Evolutionary conservation across 1,284 basidiomycete genomes (phyloP).

Genomic region (Phellopilus nigrolimitatus): DNA sequence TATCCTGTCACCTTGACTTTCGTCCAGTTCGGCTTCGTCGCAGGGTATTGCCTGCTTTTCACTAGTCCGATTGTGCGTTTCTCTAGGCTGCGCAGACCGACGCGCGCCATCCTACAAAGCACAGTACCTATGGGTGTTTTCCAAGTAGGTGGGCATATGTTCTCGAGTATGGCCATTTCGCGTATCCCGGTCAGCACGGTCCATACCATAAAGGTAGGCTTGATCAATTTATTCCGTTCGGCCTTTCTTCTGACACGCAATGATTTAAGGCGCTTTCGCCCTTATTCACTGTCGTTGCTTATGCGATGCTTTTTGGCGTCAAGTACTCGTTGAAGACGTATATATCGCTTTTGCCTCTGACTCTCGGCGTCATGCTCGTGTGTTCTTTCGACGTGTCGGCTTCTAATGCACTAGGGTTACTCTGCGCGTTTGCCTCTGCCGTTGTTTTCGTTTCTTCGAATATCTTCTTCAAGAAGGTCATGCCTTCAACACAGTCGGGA

Average conservation of each 20-base stretch:
- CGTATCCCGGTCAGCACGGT: conserved; percentile 96
- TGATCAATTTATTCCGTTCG: conserved; percentile 4
- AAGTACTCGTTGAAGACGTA: conserved; percentile 92
- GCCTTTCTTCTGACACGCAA: conserved; percentile 1
- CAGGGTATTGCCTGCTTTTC: conserved; percentile 77
- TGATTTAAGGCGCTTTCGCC: conserved; percentile 82
- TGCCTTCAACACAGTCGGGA: conserved; percentile 61
- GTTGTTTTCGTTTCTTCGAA: conserved; percentile 97
- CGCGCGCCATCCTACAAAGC: conserved; percentile 64
- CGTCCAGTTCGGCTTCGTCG: conserved; percentile 94
- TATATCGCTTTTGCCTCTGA: conserved; percentile 90
- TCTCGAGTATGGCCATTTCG: conserved; percentile 94
- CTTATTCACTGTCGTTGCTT: conserved; percentile 93
- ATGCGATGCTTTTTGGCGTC: conserved; percentile 88
- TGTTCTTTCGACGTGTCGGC: conserved; percentile 90
- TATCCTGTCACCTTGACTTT: conserved; percentile 94
- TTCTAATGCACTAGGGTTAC: conserved; percentile 76
- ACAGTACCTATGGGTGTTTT: conserved; percentile 94
- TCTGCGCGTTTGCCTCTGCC: conserved; percentile 92
- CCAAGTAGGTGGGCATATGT: conserved; percentile 95
- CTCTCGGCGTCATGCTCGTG: conserved; percentile 94
- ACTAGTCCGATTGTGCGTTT: conserved; percentile 70
- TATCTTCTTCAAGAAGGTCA: conserved; percentile 99
- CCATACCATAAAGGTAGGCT: conserved; percentile 93
- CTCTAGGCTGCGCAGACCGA: conserved; percentile 65